Conservation (phyloP, 345 rosid species). For the Microthlaspi erraticum region DNA sequence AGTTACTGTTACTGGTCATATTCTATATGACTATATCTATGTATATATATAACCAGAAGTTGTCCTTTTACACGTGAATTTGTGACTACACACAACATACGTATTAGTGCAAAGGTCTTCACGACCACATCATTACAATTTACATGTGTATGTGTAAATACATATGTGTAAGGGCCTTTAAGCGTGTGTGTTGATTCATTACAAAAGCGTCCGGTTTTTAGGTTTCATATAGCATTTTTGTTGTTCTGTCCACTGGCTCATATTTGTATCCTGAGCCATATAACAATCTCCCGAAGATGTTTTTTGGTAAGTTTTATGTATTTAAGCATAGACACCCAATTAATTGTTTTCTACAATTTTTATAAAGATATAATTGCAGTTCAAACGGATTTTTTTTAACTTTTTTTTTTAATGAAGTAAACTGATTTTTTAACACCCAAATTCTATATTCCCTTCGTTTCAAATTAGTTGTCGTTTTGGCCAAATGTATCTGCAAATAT, state of each 20-base stretch:
- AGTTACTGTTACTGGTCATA: neutral
- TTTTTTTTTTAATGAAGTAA: too few relatives aligned
- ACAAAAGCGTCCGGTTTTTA: slow-evolving; percentile 10
- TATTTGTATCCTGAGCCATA: slow-evolving; percentile 23
- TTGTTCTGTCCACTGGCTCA: neutral
- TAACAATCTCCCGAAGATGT: neutral
- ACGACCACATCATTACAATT: slow-evolving; percentile 48
- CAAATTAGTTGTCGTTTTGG: too few relatives aligned
- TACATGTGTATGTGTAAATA: slow-evolving; percentile 29
- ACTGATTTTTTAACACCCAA: neutral
- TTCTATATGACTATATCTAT: neutral
- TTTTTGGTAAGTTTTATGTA: slow-evolving; percentile 4
- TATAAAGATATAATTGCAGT: neutral
- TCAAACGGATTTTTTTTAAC: slow-evolving; percentile 5
- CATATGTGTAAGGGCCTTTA: slow-evolving; percentile 23
- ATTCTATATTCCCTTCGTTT: too few relatives aligned
- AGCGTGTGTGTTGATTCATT: slow-evolving; percentile 19
- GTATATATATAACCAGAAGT: neutral
- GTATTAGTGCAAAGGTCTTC: slow-evolving; percentile 39
- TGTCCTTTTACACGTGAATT: slow-evolving; percentile 42
- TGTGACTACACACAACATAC: slow-evolving; percentile 29
- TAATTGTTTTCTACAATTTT: neutral
- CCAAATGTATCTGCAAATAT: too few relatives aligned
- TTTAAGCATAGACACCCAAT: neutral
- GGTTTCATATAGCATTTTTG: slow-evolving; percentile 21